phyloP scores from a whole-genome alignment of 768 basidiomycete genomes.

The Hypholoma sublateritium region DNA sequence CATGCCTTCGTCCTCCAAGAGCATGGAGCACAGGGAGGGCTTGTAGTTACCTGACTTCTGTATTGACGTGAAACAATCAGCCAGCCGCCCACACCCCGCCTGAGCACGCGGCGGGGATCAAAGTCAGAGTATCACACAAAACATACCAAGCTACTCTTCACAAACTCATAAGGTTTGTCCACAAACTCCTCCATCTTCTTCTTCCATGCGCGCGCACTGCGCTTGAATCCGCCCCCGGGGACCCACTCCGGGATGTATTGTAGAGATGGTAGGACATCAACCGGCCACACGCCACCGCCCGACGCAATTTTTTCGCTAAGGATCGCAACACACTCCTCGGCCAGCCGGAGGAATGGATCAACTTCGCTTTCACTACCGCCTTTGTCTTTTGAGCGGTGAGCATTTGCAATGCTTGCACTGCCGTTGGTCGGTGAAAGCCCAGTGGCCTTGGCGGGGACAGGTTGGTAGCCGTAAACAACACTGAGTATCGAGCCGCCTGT shows the following conservation, averaged over 20 bases:
- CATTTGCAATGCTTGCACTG: not conserved
- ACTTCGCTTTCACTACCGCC: constrained; percentile 2
- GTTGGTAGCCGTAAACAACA: constrained; percentile 64
- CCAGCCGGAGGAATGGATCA: constrained; percentile 39
- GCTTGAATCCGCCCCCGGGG: constrained; percentile 68
- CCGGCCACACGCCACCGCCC: constrained; percentile 48
- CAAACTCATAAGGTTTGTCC: constrained; percentile 59
- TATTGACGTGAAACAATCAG: constrained; percentile 1
- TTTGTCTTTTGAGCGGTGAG: not conserved
- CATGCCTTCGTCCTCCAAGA: constrained; percentile 49
- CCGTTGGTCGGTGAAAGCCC: not conserved
- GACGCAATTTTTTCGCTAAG: constrained; percentile 41
- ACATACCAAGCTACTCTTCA: constrained; percentile 57
- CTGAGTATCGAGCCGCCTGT: constrained; percentile 55
- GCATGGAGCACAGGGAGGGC: constrained; percentile 46
- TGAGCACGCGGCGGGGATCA: too few species aligned
- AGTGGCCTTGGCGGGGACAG: constrained; percentile 11
- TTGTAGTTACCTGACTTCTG: constrained; percentile 42
- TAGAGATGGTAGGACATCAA: constrained; percentile 49
- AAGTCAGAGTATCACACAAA: too few species aligned
- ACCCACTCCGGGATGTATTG: constrained; percentile 62
- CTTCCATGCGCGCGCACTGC: constrained; percentile 62
- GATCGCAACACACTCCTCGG: constrained; percentile 42
- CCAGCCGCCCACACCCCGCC: constrained; percentile 1
- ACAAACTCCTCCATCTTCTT: constrained; percentile 63